Conservation (phyloP, 495 filamentous ascomycete species). For the Tuber indicum region DNA sequence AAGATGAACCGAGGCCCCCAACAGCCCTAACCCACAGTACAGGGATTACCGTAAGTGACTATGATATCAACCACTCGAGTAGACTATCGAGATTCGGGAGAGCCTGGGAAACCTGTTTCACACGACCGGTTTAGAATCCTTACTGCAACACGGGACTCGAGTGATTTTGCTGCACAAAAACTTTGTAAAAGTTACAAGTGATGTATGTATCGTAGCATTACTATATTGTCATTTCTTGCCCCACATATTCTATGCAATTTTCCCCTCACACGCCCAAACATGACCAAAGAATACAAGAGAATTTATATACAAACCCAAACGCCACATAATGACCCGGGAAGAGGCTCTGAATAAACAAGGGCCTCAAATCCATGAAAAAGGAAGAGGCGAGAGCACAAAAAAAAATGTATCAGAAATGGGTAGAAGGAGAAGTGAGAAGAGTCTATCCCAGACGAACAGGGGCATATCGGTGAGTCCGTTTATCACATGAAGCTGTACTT, state of each 20-base stretch:
- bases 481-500: conserved; percentile 20
- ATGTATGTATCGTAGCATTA: background rate
- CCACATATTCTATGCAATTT: background rate
- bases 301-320: background rate
- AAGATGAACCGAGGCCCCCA: background rate
- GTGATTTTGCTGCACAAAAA: background rate
- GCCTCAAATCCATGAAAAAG: background rate
- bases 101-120: too few relatives aligned
- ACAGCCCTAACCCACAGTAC: background rate
- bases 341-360: background rate
- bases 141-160: background rate
- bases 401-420: background rate
- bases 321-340: background rate
- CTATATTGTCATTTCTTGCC: background rate
- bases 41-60: background rate
- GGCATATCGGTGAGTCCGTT: background rate
- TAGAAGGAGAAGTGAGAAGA: background rate
- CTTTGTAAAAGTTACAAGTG: background rate
- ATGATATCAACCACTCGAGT: too few relatives aligned
- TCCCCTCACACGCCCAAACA: background rate
- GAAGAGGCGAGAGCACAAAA: background rate
- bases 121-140: too few relatives aligned
- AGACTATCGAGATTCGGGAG: too few relatives aligned
- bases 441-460: background rate
- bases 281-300: background rate